These are phyloP conservation scores for Phytophthora litchii DNA, from an alignment of 352 stramenopile species.

Conservation along the genomic window DNA sequence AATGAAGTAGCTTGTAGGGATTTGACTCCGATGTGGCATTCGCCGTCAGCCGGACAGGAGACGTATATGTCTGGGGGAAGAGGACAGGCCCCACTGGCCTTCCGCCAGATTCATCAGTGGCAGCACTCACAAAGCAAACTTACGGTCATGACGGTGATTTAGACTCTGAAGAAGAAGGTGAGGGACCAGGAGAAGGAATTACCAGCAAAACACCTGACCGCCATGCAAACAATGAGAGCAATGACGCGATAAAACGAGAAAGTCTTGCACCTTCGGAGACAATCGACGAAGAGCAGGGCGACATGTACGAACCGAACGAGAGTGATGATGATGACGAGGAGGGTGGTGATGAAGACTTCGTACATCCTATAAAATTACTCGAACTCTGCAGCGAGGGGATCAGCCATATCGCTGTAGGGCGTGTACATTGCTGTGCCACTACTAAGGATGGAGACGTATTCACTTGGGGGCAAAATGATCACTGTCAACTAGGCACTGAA, in stretches of 20 bases:
- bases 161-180: conserved; percentile 50
- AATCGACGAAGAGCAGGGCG: conserved; percentile 26
- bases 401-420: conserved; percentile 73
- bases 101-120: conserved; percentile 35
- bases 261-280: conserved; percentile 9
- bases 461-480: conserved; percentile 86
- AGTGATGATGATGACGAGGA: conserved; percentile 31
- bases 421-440: conserved; percentile 73
- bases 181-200: not conserved
- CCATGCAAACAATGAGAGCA: not conserved
- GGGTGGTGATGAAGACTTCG: conserved; percentile 68
- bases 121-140: conserved; percentile 39
- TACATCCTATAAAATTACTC: conserved; percentile 70
- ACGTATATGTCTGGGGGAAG: conserved; percentile 87
- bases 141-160: conserved; percentile 57
- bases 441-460: conserved; percentile 86
- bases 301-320: conserved; percentile 12
- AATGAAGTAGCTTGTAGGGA: conserved; percentile 33
- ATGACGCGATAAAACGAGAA: conserved; percentile 5
- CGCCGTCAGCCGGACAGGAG: conserved; percentile 65
- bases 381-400: conserved; percentile 71
- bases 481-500: conserved; percentile 78
- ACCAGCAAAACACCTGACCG: not conserved
- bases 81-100: conserved; percentile 63
- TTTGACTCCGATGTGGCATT: conserved; percentile 87